These are phyloP conservation scores for Crithidia bombi DNA, from an alignment of 208 protist genomes.

Conservation along the genomic window DNA sequence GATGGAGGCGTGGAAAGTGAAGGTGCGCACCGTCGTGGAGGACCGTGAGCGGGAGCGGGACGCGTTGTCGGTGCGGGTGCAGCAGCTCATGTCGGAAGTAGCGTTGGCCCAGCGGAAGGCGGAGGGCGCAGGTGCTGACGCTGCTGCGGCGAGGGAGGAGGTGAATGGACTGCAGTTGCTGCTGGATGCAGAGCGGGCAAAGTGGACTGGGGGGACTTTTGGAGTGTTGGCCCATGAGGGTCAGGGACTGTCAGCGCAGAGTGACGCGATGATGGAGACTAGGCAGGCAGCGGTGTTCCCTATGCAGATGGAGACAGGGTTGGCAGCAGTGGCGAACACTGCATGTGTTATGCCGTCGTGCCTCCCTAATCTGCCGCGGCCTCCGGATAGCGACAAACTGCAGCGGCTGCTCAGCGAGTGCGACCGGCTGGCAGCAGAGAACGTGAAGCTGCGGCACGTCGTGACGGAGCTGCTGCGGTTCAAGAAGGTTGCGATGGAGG, in stretches of 20 bases:
- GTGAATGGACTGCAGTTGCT: not conserved
- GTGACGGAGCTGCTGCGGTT: slow-evolving; percentile 28
- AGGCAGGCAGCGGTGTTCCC: not conserved
- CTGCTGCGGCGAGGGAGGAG: slow-evolving; percentile 7
- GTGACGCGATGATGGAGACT: not conserved
- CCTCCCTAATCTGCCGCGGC: not conserved
- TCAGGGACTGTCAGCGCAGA: not conserved
- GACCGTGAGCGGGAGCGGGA: slow-evolving; percentile 29
- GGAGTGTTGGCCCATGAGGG: not conserved
- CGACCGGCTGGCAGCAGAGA: slow-evolving; percentile 16
- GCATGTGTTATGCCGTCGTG: no score
- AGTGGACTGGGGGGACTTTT: not conserved
- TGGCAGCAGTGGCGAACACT: no score
- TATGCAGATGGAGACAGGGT: no score
- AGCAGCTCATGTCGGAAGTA: not conserved
- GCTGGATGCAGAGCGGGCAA: not conserved
- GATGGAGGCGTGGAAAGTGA: slow-evolving; percentile 33
- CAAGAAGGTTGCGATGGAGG: slow-evolving; percentile 31
- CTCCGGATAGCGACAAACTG: not conserved
- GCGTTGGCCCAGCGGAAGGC: not conserved
- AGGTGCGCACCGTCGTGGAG: slow-evolving; percentile 28
- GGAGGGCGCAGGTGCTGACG: not conserved
- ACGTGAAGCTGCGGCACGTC: slow-evolving; percentile 13
- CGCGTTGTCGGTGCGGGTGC: slow-evolving; percentile 13
- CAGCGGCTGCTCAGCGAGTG: slow-evolving; percentile 11